These are phyloP conservation scores for Colletotrichum sansevieriae DNA, from an alignment of 2,329 filamentous ascomycete genomes.

Conservation along the genomic window DNA sequence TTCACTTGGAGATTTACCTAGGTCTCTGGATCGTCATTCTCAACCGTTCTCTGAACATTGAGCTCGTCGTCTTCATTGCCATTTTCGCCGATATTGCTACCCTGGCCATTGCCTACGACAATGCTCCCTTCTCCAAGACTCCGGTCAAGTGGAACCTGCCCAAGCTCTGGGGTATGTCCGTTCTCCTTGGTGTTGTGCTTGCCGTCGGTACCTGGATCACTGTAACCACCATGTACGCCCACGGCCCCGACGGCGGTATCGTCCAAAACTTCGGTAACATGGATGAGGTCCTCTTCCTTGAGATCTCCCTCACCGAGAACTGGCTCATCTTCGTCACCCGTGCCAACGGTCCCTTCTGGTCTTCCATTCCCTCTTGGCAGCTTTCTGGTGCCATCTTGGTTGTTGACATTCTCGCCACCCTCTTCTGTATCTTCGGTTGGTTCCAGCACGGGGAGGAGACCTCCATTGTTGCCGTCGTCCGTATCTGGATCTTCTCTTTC, in stretches of 20 bases:
- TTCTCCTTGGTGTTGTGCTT: slow-evolving; percentile 84
- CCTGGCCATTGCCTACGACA: slow-evolving; percentile 93
- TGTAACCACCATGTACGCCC: slow-evolving; percentile 84
- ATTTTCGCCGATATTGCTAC: slow-evolving; percentile 96
- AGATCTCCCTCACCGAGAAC: slow-evolving; percentile 92
- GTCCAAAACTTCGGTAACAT: slow-evolving; percentile 89
- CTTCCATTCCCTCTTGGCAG: slow-evolving; percentile 89
- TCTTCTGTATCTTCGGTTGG: slow-evolving; percentile 89
- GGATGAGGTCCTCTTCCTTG: slow-evolving; percentile 87
- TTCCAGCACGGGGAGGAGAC: slow-evolving; percentile 76
- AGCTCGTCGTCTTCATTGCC: slow-evolving; percentile 92
- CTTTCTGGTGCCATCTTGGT: slow-evolving; percentile 81
- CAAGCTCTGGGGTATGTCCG: slow-evolving; percentile 93
- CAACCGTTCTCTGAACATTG: slow-evolving; percentile 85
- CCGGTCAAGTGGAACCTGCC: slow-evolving; percentile 95
- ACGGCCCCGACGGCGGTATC: slow-evolving; percentile 81
- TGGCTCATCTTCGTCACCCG: slow-evolving; percentile 98
- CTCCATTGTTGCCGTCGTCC: slow-evolving; percentile 85
- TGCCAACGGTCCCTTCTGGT: slow-evolving; percentile 94
- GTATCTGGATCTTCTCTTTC: slow-evolving; percentile 92
- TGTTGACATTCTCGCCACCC: slow-evolving; percentile 86
- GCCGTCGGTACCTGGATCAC: slow-evolving; percentile 90
- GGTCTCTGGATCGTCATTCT: slow-evolving; percentile 92
- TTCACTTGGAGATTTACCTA: slow-evolving; percentile 92
- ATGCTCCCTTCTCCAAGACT: slow-evolving; percentile 62